These are phyloP conservation scores for Talaromyces wortmannii DNA, from an alignment of 495 filamentous ascomycete genomes.

Conservation along the genomic window DNA sequence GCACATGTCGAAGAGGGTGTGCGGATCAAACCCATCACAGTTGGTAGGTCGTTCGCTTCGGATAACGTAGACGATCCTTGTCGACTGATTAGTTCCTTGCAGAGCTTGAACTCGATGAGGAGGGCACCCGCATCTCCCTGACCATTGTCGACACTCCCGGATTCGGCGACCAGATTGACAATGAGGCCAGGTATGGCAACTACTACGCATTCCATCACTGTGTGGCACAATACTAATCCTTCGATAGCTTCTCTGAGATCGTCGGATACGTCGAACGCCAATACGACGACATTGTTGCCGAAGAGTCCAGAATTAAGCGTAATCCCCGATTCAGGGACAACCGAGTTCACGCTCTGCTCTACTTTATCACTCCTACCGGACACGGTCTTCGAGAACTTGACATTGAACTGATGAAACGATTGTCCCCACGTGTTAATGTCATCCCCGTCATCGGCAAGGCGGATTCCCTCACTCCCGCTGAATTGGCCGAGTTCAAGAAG, in stretches of 20 bases:
- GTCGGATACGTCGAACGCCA: slow-evolving; percentile 96
- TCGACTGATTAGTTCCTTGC: slow-evolving; percentile 1
- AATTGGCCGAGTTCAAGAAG: slow-evolving; percentile 98
- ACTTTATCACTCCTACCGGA: slow-evolving; percentile 98
- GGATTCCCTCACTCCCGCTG: slow-evolving; percentile 91
- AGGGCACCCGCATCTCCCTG: slow-evolving; percentile 94
- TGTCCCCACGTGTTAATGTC: slow-evolving; percentile 96
- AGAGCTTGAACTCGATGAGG: slow-evolving; percentile 97
- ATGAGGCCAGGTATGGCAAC: slow-evolving; percentile 79
- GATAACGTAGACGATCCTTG: background rate
- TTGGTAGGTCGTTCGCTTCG: slow-evolving; percentile 56
- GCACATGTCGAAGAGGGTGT: slow-evolving; percentile 95
- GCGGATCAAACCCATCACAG: slow-evolving; percentile 95
- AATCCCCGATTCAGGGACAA: slow-evolving; percentile 99
- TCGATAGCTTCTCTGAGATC: slow-evolving; percentile 83
- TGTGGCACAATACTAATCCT: slow-evolving; percentile 17
- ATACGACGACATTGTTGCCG: slow-evolving; percentile 97
- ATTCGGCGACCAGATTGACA: slow-evolving; percentile 98
- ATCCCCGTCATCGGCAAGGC: slow-evolving; percentile 98
- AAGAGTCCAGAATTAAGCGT: slow-evolving; percentile 99
- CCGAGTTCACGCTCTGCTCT: slow-evolving; percentile 93
- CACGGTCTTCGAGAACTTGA: slow-evolving; percentile 98
- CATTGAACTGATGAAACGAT: slow-evolving; percentile 98
- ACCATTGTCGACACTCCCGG: slow-evolving; percentile 98
- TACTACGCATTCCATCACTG: background rate